Percentiles rank a stretch among this genome's conserved stretches.
Conservation (phyloP, 2,329 filamentous ascomycete species). For the Trichoderma koningii region DNA sequence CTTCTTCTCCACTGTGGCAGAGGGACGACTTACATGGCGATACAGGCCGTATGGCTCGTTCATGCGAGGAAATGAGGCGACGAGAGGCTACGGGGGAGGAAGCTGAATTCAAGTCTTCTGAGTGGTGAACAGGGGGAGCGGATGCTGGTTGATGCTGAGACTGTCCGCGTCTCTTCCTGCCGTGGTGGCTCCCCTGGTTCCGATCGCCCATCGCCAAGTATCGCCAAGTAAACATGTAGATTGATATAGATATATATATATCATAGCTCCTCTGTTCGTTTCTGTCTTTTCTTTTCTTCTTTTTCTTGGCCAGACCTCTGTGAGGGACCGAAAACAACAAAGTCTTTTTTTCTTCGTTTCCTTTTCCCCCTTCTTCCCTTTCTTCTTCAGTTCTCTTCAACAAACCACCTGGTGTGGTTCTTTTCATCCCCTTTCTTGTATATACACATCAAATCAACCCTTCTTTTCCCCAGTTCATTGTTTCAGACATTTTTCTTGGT, state of each 20-base stretch:
- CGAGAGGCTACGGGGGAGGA: neutral
- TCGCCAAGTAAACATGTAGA: neutral
- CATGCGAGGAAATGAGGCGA: slow-evolving; percentile 8
- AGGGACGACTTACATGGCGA: neutral
- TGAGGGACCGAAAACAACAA: slow-evolving; percentile 21
- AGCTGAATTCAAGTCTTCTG: neutral
- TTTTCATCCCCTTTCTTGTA: slow-evolving; percentile 7
- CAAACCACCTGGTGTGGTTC: slow-evolving; percentile 27
- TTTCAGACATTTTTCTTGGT: neutral
- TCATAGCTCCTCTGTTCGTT: slow-evolving; percentile 9
- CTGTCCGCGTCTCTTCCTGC: slow-evolving; percentile 17
- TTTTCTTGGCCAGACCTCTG: slow-evolving; percentile 21
- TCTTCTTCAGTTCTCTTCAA: slow-evolving; percentile 12
- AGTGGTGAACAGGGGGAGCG: neutral
- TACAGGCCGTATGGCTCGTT: neutral
- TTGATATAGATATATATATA: slow-evolving; percentile 11
- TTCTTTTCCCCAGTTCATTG: neutral
- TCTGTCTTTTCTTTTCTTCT: slow-evolving; percentile 18
- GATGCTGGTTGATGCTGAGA: slow-evolving; percentile 11
- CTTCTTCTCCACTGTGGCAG: neutral
- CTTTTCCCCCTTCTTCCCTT: neutral
- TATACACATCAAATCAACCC: neutral
- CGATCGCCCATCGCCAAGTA: slow-evolving; percentile 15
- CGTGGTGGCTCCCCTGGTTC: neutral
- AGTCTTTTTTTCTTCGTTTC: slow-evolving; percentile 14